Conservation (phyloP, 805 yeast genomes). For the Candida peoriensis region DNA sequence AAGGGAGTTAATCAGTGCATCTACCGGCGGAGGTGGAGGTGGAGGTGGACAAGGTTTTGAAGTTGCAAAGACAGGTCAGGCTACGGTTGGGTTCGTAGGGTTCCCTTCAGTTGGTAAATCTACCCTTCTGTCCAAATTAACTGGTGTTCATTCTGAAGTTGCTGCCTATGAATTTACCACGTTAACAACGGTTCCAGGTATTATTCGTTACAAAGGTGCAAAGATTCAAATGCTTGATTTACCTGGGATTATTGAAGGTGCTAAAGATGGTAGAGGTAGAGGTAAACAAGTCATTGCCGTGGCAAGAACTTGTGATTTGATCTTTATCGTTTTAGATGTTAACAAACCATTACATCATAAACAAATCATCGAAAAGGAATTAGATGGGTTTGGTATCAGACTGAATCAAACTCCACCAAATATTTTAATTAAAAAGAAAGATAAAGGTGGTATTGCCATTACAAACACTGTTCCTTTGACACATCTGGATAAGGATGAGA, state of each 20-base stretch:
- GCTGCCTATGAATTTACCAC: slow-evolving; percentile 98
- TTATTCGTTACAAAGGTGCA: slow-evolving; percentile 93
- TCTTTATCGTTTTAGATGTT: slow-evolving; percentile 92
- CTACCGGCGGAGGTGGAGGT: slow-evolving; percentile 79
- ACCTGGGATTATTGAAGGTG: slow-evolving; percentile 89
- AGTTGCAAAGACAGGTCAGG: slow-evolving; percentile 98
- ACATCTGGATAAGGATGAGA: slow-evolving; percentile 86
- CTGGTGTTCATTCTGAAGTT: slow-evolving; percentile 97
- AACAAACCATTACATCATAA: slow-evolving; percentile 95
- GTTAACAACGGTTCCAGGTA: slow-evolving; percentile 95
- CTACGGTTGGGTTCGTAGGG: slow-evolving; percentile 96
- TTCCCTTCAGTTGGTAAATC: slow-evolving; percentile 91
- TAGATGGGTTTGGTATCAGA: slow-evolving; percentile 97
- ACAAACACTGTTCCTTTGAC: slow-evolving; percentile 92
- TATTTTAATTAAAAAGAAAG: slow-evolving; percentile 86
- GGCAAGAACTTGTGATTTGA: slow-evolving; percentile 93
- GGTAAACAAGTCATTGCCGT: slow-evolving; percentile 98
- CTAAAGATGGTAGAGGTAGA: slow-evolving; percentile 88
- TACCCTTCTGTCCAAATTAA: slow-evolving; percentile 78
- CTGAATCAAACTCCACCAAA: slow-evolving; percentile 91
- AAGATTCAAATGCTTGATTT: slow-evolving; percentile 93
- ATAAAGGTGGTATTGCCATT: slow-evolving; percentile 91
- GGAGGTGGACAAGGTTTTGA: slow-evolving; percentile 94
- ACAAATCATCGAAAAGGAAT: slow-evolving; percentile 86
- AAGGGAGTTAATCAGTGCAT: slow-evolving; percentile 77